Evolutionary conservation across 306 rosid genomes (phyloP).

Genomic region (Vigna hirtella): DNA sequence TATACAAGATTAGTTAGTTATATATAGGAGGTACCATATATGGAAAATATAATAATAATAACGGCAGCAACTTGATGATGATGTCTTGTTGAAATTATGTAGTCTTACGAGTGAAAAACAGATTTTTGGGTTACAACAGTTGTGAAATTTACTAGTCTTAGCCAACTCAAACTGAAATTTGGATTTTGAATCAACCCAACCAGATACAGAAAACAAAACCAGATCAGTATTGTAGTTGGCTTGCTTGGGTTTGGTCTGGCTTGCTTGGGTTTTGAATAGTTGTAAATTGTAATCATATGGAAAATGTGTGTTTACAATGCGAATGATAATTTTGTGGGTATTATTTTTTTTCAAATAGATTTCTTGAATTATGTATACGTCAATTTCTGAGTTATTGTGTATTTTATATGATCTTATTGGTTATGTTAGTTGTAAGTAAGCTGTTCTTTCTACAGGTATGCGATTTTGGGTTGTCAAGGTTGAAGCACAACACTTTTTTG

Average conservation of each 20-base stretch:
- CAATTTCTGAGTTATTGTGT: neutral
- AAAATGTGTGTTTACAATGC: neutral
- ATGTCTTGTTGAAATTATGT: neutral
- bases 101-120: neutral
- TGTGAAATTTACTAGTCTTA: neutral
- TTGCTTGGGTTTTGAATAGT: constrained; percentile 22
- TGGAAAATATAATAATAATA: neutral
- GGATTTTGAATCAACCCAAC: constrained; percentile 11
- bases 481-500: constrained; percentile 97
- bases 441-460: constrained; percentile 63
- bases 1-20: neutral
- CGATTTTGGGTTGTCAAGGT: constrained; percentile 98
- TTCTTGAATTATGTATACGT: constrained; percentile 28
- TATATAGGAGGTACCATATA: neutral
- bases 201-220: constrained; percentile 4
- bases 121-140: constrained; percentile 10
- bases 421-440: constrained; percentile 22
- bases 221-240: neutral
- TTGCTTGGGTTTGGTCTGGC: constrained; percentile 7
- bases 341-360: constrained; percentile 6
- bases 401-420: constrained; percentile 5
- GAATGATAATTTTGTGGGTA: constrained; percentile 9
- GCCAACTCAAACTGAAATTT: constrained; percentile 19
- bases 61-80: neutral
- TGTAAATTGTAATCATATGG: constrained; percentile 15